A percentile compares a stretch with the other conserved stretches of the same genome.
These are phyloP conservation scores for Acanthamoeba culbertsoni DNA, from an alignment of 208 protist genomes.

Conservation along the genomic window DNA sequence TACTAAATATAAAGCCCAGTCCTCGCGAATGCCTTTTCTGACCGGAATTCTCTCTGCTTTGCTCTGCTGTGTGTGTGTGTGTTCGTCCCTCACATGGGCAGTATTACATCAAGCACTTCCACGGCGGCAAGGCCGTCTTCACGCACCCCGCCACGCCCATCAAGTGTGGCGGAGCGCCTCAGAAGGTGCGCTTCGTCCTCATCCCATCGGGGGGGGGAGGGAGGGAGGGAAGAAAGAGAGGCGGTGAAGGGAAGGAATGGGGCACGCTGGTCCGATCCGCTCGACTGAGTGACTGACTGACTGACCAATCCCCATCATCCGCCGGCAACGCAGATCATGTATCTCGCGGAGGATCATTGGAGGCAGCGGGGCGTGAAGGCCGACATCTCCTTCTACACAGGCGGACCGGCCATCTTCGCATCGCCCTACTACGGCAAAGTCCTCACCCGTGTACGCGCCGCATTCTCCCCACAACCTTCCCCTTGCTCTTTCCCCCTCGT, in stretches of 20 bases:
- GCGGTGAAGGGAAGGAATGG: too few species aligned
- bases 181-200: slow-evolving; percentile 63
- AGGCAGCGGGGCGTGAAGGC: slow-evolving; percentile 40
- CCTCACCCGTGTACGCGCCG: neutral
- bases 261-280: too few species aligned
- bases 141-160: slow-evolving; percentile 71
- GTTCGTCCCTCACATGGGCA: neutral
- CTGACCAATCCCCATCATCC: neutral
- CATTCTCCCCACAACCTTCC: neutral
- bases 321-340: slow-evolving; percentile 64
- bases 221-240: too few species aligned
- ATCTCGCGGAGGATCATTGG: slow-evolving; percentile 69
- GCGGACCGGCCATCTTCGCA: slow-evolving; percentile 65
- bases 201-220: too few species aligned
- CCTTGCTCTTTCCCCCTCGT: too few species aligned
- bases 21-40: too few species aligned
- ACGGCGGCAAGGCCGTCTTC: slow-evolving; percentile 70
- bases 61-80: too few species aligned
- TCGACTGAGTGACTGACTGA: neutral
- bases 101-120: slow-evolving; percentile 63
- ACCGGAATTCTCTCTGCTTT: too few species aligned
- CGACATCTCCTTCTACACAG: slow-evolving; percentile 66
- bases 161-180: slow-evolving; percentile 79
- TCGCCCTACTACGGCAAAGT: neutral
- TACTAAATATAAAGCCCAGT: too few species aligned